Evolutionary conservation across 208 protist species (phyloP), one percentile per base, ranked within the genome.

Genomic region (Crithidia fasciculata): DNA sequence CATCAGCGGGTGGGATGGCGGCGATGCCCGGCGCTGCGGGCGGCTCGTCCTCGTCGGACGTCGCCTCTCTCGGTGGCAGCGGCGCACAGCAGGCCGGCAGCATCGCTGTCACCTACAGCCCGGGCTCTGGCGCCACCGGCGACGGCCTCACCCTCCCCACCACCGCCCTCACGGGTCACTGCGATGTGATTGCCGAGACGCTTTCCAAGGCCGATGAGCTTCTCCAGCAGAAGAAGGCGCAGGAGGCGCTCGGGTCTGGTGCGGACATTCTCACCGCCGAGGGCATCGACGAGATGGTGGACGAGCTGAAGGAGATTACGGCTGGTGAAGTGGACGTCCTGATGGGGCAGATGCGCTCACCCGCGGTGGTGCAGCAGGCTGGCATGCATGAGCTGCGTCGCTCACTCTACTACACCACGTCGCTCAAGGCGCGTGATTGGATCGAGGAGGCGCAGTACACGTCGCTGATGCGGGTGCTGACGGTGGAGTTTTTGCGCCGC

Each of bases 331-430:
- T 93, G 63, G 81, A 71, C 56, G 80, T 73, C 15, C 65, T 96
- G 19, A 78, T 88, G 19, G 69, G 84, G n/a, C 70, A 84, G 45
- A 85, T 92, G 78, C 78, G 83, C 57, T 76, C 61, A 36, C 69
- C 83, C 45, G 69, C 81, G n/a, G 66, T 95, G 69, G 62, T 95
- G 65, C 92, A 93, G 74, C 72, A 83, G 57, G 92, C 92, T 9
- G 89, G 89, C 52, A 96, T 96, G 92, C 92, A 96, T 69, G 92
- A 97, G 77, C 66, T 97, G 54, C 84, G 92, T 1, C 88, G 92
- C 15, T 92, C 89, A 19, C 85, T 97, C 47, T 95, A 92, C 82
- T 95, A 97, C 74, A 81, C 89, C 61, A 92, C 88, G 8, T 85
- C 84, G 43, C 74, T 97, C 41, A 89, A 90, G 63, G 68, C 84